Percentiles rank a stretch among this genome's conserved stretches.
phyloP scores from a whole-genome alignment of 1,284 basidiomycete species.

The Cerioporus squamosus region DNA sequence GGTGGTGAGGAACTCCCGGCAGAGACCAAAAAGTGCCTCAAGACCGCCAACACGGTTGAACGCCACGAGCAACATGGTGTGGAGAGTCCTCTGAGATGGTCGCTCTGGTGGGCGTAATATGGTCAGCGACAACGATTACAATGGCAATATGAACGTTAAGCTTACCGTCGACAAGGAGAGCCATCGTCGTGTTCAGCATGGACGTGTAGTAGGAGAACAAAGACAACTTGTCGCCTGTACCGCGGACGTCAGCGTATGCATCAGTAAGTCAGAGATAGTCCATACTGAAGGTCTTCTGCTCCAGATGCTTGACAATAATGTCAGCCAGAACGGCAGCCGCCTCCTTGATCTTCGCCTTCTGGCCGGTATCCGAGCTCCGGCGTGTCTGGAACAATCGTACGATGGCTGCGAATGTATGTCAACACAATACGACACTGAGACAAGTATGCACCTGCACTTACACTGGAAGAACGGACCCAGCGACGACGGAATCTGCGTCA shows the following conservation, averaged over 20 bases:
- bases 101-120: conserved; percentile 59
- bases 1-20: conserved; percentile 57
- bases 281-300: conserved; percentile 58
- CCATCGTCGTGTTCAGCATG: conserved; percentile 73
- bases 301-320: conserved; percentile 77
- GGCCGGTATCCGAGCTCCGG: conserved; percentile 74
- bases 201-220: conserved; percentile 76
- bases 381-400: conserved; percentile 89
- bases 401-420: conserved; percentile 57
- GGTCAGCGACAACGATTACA: background rate
- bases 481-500: conserved; percentile 78
- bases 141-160: background rate
- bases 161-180: conserved; percentile 86
- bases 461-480: conserved; percentile 91
- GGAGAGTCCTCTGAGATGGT: conserved; percentile 72
- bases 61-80: conserved; percentile 81
- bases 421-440: conserved; percentile 13
- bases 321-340: conserved; percentile 75
- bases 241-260: conserved; percentile 1
- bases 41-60: conserved; percentile 81
- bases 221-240: conserved; percentile 55
- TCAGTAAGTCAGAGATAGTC: background rate
- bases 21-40: conserved; percentile 67
- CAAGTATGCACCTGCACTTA: conserved; percentile 39
- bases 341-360: conserved; percentile 79